A percentile compares a stretch with the other conserved stretches of the same genome.
Conservation (phyloP, 768 basidiomycete genomes). For the Naganishia onofrii region DNA sequence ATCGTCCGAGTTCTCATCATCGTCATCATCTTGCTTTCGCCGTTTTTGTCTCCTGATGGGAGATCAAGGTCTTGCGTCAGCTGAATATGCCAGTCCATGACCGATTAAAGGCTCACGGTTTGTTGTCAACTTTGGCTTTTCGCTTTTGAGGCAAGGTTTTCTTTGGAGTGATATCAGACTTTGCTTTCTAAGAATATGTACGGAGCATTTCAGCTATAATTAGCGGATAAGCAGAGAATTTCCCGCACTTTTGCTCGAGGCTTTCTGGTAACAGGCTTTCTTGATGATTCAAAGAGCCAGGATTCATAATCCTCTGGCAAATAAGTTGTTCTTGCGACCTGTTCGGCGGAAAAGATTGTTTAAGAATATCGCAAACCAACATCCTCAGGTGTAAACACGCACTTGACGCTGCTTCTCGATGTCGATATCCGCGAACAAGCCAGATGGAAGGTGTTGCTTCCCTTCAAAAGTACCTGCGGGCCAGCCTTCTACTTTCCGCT, state of each 20-base stretch:
- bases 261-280: slow-evolving; percentile 2
- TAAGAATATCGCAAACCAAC: not conserved
- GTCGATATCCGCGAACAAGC: slow-evolving; percentile 63
- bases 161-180: not conserved
- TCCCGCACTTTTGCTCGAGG: not conserved
- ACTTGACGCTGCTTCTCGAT: slow-evolving; percentile 15
- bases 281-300: slow-evolving; percentile 14
- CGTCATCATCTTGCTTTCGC: slow-evolving; percentile 4
- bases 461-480: slow-evolving; percentile 74
- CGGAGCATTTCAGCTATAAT: not conserved
- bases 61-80: not conserved
- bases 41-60: slow-evolving; percentile 9
- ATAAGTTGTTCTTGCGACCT: slow-evolving; percentile 13
- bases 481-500: slow-evolving; percentile 69
- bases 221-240: too few relatives aligned
- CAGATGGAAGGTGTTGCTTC: slow-evolving; percentile 71
- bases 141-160: slow-evolving; percentile 8
- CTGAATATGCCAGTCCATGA: not conserved
- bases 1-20: slow-evolving; percentile 2
- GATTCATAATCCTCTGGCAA: slow-evolving; percentile 20
- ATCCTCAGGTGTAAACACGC: not conserved
- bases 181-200: not conserved
- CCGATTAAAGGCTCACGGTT: not conserved
- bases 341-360: not conserved
- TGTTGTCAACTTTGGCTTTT: not conserved